Base-by-base conservation (phyloP, 257 asterid species). In the Cruciata laevipes region DNA sequence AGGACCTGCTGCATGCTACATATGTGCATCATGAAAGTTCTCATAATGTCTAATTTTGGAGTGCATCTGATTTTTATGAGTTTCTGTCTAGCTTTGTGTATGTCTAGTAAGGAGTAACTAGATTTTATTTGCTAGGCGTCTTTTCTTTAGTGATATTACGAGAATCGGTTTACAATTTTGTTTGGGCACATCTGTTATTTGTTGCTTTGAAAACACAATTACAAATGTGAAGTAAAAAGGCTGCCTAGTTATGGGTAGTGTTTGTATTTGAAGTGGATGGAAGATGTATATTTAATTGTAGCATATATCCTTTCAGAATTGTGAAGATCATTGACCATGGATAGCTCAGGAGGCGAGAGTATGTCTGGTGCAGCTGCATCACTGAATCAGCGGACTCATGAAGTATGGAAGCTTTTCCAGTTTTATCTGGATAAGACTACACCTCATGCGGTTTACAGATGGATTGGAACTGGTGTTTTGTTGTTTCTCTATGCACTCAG, bases 381-480 rank as follows among this genome's bases (percentile, higher is more conserved):
- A 11, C 68, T 92, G 76, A 89, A 86, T 81, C 96, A 86, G 66
- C 78, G 83, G 71, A 81, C 86, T 78, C 96, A 80, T 64, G 95
- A 92, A 63, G 69, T 78, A 27, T 86, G 87, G 31, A 84, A 71
- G 81, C 87, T 89, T 77, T 92, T 84, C 74, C 98, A 92, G 81
- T 71, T 75, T 69, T 92, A 86, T 83, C 78, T 92, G 68, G 98
- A 92, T 79, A 92, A 87, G 77, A 82, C 95, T 63, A 89, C 96
- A 11, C 98, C 98, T n/a, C 97, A 92, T 77, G 63, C 91, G 69
- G 76, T 66, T 37, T 83, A 89, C 76, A 82, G 98, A 70, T 92
- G 98, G 98, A 85, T 80, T 70, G 98, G 97, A 61, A 81, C 98
- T 65, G 73, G 72, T 71, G 73, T 57, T 55, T 62, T 87, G 63